Evolutionary conservation across 2,329 filamentous ascomycete genomes (phyloP).

Genomic region (Byssochlamys sp.): DNA sequence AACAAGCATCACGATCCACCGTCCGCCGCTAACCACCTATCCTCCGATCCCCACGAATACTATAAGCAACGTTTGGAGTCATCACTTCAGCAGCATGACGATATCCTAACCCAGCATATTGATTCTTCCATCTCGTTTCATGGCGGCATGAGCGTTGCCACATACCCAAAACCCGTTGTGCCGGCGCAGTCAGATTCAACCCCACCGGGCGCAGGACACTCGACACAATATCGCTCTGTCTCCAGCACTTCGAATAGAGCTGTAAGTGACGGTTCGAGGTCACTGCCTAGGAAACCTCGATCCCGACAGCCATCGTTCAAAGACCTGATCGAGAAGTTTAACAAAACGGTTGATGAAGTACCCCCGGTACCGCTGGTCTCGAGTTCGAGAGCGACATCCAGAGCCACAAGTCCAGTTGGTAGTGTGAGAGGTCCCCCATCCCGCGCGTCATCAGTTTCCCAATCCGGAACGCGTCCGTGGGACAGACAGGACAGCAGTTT

Average conservation of each 20-base stretch:
- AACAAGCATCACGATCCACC: constrained; percentile 14
- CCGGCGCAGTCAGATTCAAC: constrained; percentile 16
- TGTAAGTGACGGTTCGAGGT: constrained; percentile 9
- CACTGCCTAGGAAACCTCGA: constrained; percentile 12
- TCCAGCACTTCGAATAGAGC: constrained; percentile 21
- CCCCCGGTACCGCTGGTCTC: constrained; percentile 32
- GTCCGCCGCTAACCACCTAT: constrained; percentile 13
- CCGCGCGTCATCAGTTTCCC: constrained; percentile 17
- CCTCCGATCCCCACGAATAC: constrained; percentile 43
- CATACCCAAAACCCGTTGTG: constrained; percentile 6
- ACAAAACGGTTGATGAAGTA: constrained; percentile 48
- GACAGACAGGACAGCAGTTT: constrained; percentile 11
- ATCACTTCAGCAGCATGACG: constrained; percentile 18
- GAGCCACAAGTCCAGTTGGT: constrained; percentile 26
- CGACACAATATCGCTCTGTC: constrained; percentile 20
- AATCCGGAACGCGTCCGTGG: constrained; percentile 3
- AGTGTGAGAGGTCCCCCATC: constrained; percentile 19
- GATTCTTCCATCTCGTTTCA: constrained; percentile 11
- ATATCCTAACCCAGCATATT: constrained; percentile 14
- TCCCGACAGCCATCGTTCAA: constrained; percentile 60
- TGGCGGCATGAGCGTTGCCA: constrained; percentile 14
- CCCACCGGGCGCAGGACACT: constrained; percentile 13
- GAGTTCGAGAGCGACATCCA: constrained; percentile 23
- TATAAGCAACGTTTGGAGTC: constrained; percentile 38
- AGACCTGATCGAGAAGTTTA: constrained; percentile 70